Percentiles rank a stretch among this genome's conserved stretches.
Evolutionary conservation across 2,329 filamentous ascomycete species (phyloP).

Genomic region (Claviceps monticola): DNA sequence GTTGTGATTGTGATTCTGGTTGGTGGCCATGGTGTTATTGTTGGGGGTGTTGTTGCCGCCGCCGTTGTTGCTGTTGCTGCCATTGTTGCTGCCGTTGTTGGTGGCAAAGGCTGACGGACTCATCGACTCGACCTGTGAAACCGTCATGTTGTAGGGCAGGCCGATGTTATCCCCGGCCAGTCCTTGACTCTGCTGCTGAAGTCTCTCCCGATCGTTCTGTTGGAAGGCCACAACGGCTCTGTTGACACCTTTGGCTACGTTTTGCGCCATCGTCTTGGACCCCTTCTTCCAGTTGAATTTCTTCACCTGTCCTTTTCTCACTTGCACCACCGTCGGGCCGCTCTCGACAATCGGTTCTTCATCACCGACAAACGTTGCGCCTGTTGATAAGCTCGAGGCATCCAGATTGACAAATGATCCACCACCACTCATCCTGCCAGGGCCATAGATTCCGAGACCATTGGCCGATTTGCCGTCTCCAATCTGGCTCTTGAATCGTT

Average conservation of each 20-base stretch:
- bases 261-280: constrained; percentile 84
- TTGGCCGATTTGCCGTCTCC: constrained; percentile 35
- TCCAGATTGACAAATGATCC: constrained; percentile 39
- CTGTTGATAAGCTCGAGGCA: constrained; percentile 38
- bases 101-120: constrained; percentile 17
- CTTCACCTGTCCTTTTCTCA: constrained; percentile 83
- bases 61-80: background rate
- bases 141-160: constrained; percentile 57
- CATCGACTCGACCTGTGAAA: constrained; percentile 38
- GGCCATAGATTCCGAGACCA: constrained; percentile 43
- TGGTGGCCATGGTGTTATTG: background rate
- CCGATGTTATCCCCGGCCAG: constrained; percentile 51
- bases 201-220: constrained; percentile 42
- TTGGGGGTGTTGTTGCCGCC: background rate
- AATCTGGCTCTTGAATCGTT: constrained; percentile 72
- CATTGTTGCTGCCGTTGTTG: background rate
- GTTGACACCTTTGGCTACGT: constrained; percentile 86
- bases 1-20: constrained; percentile 14
- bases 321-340: constrained; percentile 87
- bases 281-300: constrained; percentile 99
- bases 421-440: constrained; percentile 33
- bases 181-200: constrained; percentile 35
- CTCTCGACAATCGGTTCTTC: constrained; percentile 55
- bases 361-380: constrained; percentile 45
- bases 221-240: constrained; percentile 70